Evolutionary conservation across 345 rosid species (phyloP), one percentile per base, ranked within the genome.

Genomic region (Atalantia buxifolia): DNA sequence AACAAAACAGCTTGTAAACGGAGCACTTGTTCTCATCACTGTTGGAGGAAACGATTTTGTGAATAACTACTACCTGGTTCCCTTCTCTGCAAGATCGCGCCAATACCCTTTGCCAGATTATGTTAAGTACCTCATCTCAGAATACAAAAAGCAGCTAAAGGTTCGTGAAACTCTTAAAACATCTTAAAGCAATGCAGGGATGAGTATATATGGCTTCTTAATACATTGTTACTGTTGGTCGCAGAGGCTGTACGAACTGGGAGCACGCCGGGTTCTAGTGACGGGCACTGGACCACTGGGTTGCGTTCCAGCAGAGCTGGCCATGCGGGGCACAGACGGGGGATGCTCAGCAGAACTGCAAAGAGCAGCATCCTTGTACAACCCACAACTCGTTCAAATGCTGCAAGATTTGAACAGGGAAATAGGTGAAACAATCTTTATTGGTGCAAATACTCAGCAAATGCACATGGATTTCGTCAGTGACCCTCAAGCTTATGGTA

Each of bases 41-140:
- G 87, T 85, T 1, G 92, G 94, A 1, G 94, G 92, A 45, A 90
- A 90, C 22, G 92, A 90, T 57, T 90, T 90, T 66, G 92, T 90
- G 9, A 90, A 90, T 75, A 90, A 87, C 77, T 90, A 88, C 75
- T 90, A 75, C 77, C 66, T 90, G 77, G 78, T 83, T 61, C 90
- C 89, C 19, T 77, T 30, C 76, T 88, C 90, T 6, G 84, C 86
- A 14, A 82, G 91, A 42, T 88, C 90, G 30, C 80, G 80, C 76
- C 88, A 90, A 75, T 90, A 24, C 67, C 9, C 87, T 21, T 14
- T 88, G 66, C 83, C 85, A 1, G 81, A 80, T 42, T 88, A 85
- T 77, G 90, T 87, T 78, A 40, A 9, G 61, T 84, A 66, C 61
- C 76, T 90, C 80, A 83, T 90, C 31, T 82, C 85, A 1, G 87